Conservation (phyloP, 2,329 filamentous ascomycete genomes). For the Claviceps capensis region DNA sequence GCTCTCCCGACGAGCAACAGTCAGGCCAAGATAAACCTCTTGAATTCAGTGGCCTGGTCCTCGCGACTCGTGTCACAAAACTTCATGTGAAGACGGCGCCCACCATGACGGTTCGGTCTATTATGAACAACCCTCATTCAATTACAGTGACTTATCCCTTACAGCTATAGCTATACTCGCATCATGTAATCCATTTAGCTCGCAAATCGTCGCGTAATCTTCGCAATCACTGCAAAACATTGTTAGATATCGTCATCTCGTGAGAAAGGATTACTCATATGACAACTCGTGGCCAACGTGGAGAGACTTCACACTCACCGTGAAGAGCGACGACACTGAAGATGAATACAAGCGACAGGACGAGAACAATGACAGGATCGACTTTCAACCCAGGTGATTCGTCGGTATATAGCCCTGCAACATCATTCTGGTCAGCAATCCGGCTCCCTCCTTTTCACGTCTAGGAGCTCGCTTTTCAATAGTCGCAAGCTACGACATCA, state of each 20-base stretch:
- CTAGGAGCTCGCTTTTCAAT: not conserved
- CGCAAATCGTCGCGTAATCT: constrained; percentile 80
- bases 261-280: not conserved
- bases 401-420: constrained; percentile 81
- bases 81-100: not conserved
- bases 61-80: not conserved
- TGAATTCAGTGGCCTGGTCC: not conserved
- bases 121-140: not conserved
- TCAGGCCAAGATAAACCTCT: not conserved
- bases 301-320: constrained; percentile 10
- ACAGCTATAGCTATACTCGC: not conserved
- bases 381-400: constrained; percentile 96
- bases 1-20: not conserved
- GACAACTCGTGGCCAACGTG: not conserved
- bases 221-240: constrained; percentile 63
- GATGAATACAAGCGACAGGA: constrained; percentile 94
- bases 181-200: constrained; percentile 28
- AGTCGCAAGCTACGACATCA: not conserved
- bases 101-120: not conserved
- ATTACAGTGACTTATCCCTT: not conserved
- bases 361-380: constrained; percentile 92
- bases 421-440: constrained; percentile 7
- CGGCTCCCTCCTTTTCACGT: not conserved
- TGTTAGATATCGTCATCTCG: not conserved
- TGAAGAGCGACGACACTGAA: constrained; percentile 96